Evolutionary conservation across 2,329 filamentous ascomycete genomes (phyloP).

Genomic region (Fusarium austroafricanum): DNA sequence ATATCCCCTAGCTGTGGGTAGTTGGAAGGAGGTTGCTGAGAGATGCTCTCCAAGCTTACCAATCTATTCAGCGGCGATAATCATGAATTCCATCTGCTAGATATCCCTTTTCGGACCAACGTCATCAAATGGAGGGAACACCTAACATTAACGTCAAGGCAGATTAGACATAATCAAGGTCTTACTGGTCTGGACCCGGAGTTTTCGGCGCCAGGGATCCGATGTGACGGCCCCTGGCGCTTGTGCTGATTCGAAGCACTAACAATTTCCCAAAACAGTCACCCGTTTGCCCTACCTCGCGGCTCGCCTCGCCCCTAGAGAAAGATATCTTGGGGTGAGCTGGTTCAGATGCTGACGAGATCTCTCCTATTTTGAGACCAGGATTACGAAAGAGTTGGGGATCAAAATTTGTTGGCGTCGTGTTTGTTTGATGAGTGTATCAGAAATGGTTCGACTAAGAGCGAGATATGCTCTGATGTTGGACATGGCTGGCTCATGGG

Average conservation of each 20-base stretch:
- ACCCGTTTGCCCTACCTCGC: neutral
- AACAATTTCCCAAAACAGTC: constrained; percentile 35
- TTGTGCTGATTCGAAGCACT: constrained; percentile 38
- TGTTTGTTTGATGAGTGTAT: constrained; percentile 28
- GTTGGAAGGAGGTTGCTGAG: constrained; percentile 29
- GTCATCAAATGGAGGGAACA: constrained; percentile 38
- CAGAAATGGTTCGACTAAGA: constrained; percentile 40
- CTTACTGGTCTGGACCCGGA: constrained; percentile 27
- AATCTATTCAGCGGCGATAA: constrained; percentile 37
- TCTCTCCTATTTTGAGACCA: constrained; percentile 8
- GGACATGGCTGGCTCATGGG: constrained; percentile 11
- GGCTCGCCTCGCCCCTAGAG: neutral
- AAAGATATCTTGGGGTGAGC: constrained; percentile 10
- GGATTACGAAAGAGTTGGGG: constrained; percentile 22
- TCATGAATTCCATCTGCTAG: constrained; percentile 26
- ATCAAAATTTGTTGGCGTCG: constrained; percentile 36
- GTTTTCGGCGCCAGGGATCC: constrained; percentile 36
- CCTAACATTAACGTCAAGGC: neutral
- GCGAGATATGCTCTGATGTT: constrained; percentile 42
- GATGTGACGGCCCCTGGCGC: constrained; percentile 35
- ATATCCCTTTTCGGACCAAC: constrained; percentile 36
- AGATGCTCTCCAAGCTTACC: constrained; percentile 41
- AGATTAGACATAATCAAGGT: neutral
- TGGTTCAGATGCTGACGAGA: constrained; percentile 6
- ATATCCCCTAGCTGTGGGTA: constrained; percentile 27